These are phyloP conservation scores for Penicillium sp. DNA, from an alignment of 2,329 filamentous ascomycete genomes.

Conservation along the genomic window DNA sequence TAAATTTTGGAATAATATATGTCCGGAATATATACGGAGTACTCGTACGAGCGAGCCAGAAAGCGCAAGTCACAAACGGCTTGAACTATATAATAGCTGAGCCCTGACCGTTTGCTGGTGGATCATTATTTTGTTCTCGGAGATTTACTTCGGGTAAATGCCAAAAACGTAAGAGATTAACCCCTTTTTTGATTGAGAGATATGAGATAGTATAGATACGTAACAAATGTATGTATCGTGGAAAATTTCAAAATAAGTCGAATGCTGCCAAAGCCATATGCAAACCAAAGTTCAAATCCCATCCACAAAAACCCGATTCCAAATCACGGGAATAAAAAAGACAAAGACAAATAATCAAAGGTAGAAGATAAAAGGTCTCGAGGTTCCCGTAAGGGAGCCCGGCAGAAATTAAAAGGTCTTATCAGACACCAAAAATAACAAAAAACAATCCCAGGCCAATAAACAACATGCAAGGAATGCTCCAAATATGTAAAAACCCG, in stretches of 20 bases:
- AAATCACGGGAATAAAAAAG: slow-evolving; percentile 4
- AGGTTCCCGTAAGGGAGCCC: slow-evolving; percentile 9
- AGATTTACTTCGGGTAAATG: not conserved
- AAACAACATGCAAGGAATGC: slow-evolving; percentile 27
- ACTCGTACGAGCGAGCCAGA: not conserved
- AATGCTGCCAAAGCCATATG: slow-evolving; percentile 28
- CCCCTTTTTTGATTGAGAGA: slow-evolving; percentile 8
- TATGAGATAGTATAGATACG: slow-evolving; percentile 6
- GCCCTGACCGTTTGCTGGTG: not conserved
- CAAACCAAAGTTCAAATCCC: slow-evolving; percentile 27
- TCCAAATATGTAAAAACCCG: slow-evolving; percentile 27
- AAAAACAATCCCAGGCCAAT: slow-evolving; percentile 26
- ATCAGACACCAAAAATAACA: slow-evolving; percentile 23
- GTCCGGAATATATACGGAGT: not conserved
- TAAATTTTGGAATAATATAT: not conserved
- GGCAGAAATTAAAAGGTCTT: slow-evolving; percentile 26
- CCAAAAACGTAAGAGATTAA: not conserved
- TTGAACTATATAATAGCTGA: not conserved
- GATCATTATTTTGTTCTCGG: slow-evolving; percentile 4
- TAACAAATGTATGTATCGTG: not conserved
- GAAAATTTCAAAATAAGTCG: slow-evolving; percentile 16
- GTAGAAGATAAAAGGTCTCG: slow-evolving; percentile 16
- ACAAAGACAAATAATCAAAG: slow-evolving; percentile 11
- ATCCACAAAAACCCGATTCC: slow-evolving; percentile 18
- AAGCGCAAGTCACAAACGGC: not conserved